Percentiles rank a stretch among this genome's conserved stretches.
Conservation (phyloP, 2,329 filamentous ascomycete genomes). For the Xylariaceae sp. region DNA sequence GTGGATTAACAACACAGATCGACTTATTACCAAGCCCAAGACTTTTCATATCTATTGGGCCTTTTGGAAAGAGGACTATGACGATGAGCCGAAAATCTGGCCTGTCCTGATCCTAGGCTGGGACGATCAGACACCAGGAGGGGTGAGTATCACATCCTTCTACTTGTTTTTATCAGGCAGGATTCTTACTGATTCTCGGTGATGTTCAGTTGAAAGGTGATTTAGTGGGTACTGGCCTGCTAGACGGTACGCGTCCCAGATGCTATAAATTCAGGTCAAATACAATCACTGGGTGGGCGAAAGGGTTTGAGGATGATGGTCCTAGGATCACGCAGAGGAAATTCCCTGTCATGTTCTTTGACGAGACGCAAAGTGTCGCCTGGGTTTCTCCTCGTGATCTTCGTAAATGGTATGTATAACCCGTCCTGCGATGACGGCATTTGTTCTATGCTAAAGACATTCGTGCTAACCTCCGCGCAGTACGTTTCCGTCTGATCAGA, state of each 20-base stretch:
- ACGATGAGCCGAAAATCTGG: constrained; percentile 20
- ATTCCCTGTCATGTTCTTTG: constrained; percentile 41
- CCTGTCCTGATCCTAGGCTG: constrained; percentile 39
- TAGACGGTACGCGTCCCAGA: constrained; percentile 27
- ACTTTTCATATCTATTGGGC: constrained; percentile 35
- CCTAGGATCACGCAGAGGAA: constrained; percentile 32
- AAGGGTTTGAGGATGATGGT: constrained; percentile 36
- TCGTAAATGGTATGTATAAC: constrained; percentile 6
- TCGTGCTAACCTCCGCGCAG: too few species aligned
- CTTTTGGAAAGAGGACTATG: constrained; percentile 26
- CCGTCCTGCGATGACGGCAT: too few species aligned
- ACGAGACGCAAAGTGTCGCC: constrained; percentile 23
- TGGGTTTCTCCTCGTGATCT: constrained; percentile 25
- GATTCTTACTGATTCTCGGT: too few species aligned
- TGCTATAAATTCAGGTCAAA: constrained; percentile 34
- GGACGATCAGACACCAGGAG: constrained; percentile 30
- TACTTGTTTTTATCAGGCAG: too few species aligned
- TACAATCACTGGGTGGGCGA: constrained; percentile 36
- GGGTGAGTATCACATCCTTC: constrained; percentile 3
- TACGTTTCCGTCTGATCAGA: too few species aligned
- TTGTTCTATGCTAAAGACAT: too few species aligned
- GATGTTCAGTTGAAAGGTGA: constrained; percentile 17
- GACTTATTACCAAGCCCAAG: constrained; percentile 24
- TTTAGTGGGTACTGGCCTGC: constrained; percentile 32
- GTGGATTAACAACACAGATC: background rate